Percentiles rank a stretch among this genome's conserved stretches.
These are phyloP conservation scores for Brettanomyces nanus DNA, from an alignment of 805 yeast species.

Conservation along the genomic window DNA sequence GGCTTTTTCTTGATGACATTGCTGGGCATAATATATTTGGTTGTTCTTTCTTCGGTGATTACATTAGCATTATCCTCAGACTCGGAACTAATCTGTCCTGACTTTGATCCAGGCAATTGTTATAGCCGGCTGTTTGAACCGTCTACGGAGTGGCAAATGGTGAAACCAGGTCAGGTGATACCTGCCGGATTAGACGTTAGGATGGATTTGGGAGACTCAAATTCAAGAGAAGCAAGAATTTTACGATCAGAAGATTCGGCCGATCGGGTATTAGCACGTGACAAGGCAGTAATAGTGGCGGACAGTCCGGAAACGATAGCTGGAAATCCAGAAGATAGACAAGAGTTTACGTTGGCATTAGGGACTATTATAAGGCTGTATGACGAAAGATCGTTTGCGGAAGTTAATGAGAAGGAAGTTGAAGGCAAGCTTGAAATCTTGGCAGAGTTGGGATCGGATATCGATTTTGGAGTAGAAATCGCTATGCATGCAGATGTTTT, in stretches of 20 bases:
- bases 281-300: neutral
- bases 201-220: slow-evolving; percentile 59
- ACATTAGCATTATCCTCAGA: too few species aligned
- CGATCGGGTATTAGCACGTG: slow-evolving; percentile 13
- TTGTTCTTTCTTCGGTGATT: too few species aligned
- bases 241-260: neutral
- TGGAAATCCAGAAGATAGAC: neutral
- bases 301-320: neutral
- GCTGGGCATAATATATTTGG: too few species aligned
- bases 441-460: slow-evolving; percentile 58
- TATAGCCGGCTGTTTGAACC: slow-evolving; percentile 62
- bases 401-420: neutral
- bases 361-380: too few species aligned
- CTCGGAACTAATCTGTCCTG: slow-evolving; percentile 34
- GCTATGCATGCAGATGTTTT: slow-evolving; percentile 27
- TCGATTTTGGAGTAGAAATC: slow-evolving; percentile 50
- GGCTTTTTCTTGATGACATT: too few species aligned
- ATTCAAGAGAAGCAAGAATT: slow-evolving; percentile 60
- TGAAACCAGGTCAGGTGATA: slow-evolving; percentile 63
- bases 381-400: slow-evolving; percentile 3
- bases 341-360: neutral
- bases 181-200: slow-evolving; percentile 78
- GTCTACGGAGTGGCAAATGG: slow-evolving; percentile 56
- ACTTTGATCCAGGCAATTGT: slow-evolving; percentile 37
- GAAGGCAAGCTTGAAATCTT: slow-evolving; percentile 25